Evolutionary conservation across 352 stramenopile species (phyloP).

Genomic region (Globisporangium okanoganense): DNA sequence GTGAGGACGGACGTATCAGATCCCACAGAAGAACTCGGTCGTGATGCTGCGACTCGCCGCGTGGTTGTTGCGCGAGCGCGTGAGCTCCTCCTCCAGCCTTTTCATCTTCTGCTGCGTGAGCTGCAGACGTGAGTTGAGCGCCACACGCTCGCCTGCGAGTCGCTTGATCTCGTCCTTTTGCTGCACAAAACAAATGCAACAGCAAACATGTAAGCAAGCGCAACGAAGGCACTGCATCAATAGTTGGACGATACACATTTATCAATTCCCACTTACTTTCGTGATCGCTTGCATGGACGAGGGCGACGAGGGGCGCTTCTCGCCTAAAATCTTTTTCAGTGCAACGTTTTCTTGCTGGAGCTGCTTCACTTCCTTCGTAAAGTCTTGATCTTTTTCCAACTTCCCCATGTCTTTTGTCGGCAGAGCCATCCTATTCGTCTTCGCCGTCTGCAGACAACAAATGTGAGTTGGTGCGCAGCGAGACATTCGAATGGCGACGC

Average conservation of each 20-base stretch:
- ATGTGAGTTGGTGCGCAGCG: conserved; percentile 24
- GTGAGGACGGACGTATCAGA: conserved; percentile 22
- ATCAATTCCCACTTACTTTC: conserved; percentile 17
- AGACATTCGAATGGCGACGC: conserved; percentile 31
- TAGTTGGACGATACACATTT: conserved; percentile 3
- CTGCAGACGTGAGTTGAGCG: conserved; percentile 42
- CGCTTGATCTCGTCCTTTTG: conserved; percentile 56
- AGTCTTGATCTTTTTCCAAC: conserved; percentile 19
- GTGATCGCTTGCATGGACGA: conserved; percentile 16
- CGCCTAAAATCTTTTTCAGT: conserved; percentile 17
- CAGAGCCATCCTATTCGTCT: conserved; percentile 6
- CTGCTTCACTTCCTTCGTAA: conserved; percentile 34
- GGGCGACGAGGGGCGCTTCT: conserved; percentile 11
- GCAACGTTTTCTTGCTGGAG: conserved; percentile 30
- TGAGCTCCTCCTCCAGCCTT: conserved; percentile 57
- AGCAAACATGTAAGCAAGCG: conserved; percentile 17
- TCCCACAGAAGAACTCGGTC: conserved; percentile 66
- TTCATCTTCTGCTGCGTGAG: conserved; percentile 49
- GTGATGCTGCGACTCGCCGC: conserved; percentile 44
- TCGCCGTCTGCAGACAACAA: conserved; percentile 16
- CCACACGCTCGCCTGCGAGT: conserved; percentile 38
- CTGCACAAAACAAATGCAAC: conserved; percentile 20
- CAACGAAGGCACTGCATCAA: conserved; percentile 12
- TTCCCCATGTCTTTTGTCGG: conserved; percentile 15
- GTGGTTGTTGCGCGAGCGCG: conserved; percentile 38